Evolutionary conservation across 2,329 filamentous ascomycete species (phyloP).

Genomic region (Phyllosticta paracitricarpa): DNA sequence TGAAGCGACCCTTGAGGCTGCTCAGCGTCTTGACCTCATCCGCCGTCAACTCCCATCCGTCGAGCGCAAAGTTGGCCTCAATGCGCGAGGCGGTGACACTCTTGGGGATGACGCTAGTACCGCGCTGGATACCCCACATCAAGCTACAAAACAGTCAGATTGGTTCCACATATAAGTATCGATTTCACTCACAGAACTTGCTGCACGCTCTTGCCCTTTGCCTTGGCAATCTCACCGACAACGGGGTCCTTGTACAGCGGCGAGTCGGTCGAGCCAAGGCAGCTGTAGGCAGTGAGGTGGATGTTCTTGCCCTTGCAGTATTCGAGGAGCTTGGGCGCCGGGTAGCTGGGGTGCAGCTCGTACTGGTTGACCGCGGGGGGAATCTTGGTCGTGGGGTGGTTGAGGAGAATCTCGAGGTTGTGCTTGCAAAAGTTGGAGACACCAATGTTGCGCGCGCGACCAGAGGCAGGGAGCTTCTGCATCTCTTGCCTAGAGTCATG

Average conservation of each 20-base stretch:
- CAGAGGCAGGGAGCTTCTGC: slow-evolving; percentile 57
- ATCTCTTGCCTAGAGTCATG: slow-evolving; percentile 38
- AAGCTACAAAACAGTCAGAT: slow-evolving; percentile 30
- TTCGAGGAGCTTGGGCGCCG: slow-evolving; percentile 64
- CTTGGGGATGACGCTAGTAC: slow-evolving; percentile 80
- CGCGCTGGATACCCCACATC: slow-evolving; percentile 71
- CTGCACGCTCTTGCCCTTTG: slow-evolving; percentile 56
- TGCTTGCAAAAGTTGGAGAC: slow-evolving; percentile 78
- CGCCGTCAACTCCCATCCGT: slow-evolving; percentile 62
- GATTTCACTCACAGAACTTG: slow-evolving; percentile 49
- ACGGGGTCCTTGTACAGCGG: slow-evolving; percentile 58
- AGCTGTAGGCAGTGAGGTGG: slow-evolving; percentile 65
- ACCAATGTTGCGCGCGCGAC: slow-evolving; percentile 71
- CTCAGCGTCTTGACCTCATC: slow-evolving; percentile 64
- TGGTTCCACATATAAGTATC: neutral
- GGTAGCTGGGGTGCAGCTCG: slow-evolving; percentile 71
- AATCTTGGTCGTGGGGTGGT: slow-evolving; percentile 53
- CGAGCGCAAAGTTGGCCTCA: slow-evolving; percentile 61
- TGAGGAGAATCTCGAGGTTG: slow-evolving; percentile 65
- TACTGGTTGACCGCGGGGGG: slow-evolving; percentile 68
- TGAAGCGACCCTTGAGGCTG: slow-evolving; percentile 64
- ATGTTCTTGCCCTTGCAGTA: slow-evolving; percentile 66
- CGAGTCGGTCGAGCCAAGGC: slow-evolving; percentile 61
- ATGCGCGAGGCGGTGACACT: slow-evolving; percentile 65
- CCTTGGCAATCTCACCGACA: slow-evolving; percentile 51